Evolutionary conservation across 2,329 filamentous ascomycete species (phyloP).

Genomic region (Coleophoma cylindrospora): DNA sequence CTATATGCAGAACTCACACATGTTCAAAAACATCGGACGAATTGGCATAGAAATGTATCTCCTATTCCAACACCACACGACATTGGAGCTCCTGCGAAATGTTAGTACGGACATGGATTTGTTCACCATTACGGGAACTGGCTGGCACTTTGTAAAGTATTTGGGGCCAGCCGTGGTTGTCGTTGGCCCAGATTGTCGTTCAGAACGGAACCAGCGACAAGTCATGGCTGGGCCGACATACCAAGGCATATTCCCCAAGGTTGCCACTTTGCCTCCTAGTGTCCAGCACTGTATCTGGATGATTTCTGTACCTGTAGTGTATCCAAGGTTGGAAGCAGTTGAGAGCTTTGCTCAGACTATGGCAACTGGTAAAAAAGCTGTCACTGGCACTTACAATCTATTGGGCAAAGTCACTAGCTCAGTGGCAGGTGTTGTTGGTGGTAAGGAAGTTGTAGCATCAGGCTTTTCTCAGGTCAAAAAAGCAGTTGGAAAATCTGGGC

Average conservation of each 20-base stretch:
- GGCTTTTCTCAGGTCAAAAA: conserved; percentile 96
- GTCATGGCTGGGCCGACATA: conserved; percentile 96
- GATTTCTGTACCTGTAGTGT: conserved; percentile 84
- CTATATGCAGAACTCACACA: conserved; percentile 95
- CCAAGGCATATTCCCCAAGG: conserved; percentile 93
- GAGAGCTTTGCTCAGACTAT: conserved; percentile 89
- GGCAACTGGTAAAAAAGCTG: conserved; percentile 91
- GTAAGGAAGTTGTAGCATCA: conserved; percentile 85
- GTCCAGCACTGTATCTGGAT: conserved; percentile 98
- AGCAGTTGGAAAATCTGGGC: conserved; percentile 87
- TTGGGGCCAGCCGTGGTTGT: conserved; percentile 87
- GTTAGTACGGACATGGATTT: conserved; percentile 84
- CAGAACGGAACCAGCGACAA: conserved; percentile 82
- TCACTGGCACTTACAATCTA: conserved; percentile 94
- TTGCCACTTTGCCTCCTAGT: conserved; percentile 82
- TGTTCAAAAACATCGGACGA: conserved; percentile 97
- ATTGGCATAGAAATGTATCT: conserved; percentile 97
- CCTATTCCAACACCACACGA: conserved; percentile 97
- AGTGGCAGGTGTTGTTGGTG: conserved; percentile 91
- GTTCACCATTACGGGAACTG: conserved; percentile 94
- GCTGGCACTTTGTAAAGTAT: conserved; percentile 98
- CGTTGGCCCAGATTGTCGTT: conserved; percentile 85
- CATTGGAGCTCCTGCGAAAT: conserved; percentile 85
- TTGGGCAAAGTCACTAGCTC: conserved; percentile 92
- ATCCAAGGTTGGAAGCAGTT: conserved; percentile 85